phyloP scores from a whole-genome alignment of 257 asterid species.

The Solanum clarkiae region DNA sequence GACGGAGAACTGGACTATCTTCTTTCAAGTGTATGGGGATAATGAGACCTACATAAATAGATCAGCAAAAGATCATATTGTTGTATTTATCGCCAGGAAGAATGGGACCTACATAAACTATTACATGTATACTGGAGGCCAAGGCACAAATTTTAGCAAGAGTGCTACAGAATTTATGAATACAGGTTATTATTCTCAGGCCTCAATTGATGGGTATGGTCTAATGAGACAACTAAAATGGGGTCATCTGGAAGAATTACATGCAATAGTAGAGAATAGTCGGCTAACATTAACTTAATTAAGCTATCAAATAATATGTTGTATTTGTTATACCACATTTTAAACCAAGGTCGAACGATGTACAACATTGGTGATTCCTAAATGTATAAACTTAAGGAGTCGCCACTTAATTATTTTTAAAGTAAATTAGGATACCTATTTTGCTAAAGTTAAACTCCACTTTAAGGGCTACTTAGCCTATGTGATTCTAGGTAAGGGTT shows the following conservation, averaged over 20 bases:
- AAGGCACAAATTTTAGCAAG: conserved; percentile 78
- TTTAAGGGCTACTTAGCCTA: too few species aligned
- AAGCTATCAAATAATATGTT: too few species aligned
- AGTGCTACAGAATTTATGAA: conserved; percentile 29
- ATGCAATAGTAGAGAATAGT: conserved; percentile 40
- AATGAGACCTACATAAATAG: conserved; percentile 16
- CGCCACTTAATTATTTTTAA: too few species aligned
- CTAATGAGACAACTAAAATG: conserved; percentile 66
- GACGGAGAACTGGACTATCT: conserved; percentile 98
- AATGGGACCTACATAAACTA: conserved; percentile 76
- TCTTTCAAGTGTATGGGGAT: conserved; percentile 52
- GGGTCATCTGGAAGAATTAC: conserved; percentile 66
- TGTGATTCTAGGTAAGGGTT: too few species aligned
- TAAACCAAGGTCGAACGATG: too few species aligned
- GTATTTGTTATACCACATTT: too few species aligned
- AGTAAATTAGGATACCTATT: too few species aligned
- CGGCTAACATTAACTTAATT: too few species aligned
- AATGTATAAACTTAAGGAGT: too few species aligned
- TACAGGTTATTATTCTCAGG: conserved; percentile 62
- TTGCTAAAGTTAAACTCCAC: too few species aligned
- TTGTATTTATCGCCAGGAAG: conserved; percentile 54
- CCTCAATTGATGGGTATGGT: conserved; percentile 84
- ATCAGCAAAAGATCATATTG: conserved; percentile 43
- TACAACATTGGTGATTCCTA: too few species aligned
- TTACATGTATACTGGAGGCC: conserved; percentile 30